Evolutionary conservation across 768 basidiomycete species (phyloP), one percentile per base, ranked within the genome.

Genomic region (Grammothele lineata): DNA sequence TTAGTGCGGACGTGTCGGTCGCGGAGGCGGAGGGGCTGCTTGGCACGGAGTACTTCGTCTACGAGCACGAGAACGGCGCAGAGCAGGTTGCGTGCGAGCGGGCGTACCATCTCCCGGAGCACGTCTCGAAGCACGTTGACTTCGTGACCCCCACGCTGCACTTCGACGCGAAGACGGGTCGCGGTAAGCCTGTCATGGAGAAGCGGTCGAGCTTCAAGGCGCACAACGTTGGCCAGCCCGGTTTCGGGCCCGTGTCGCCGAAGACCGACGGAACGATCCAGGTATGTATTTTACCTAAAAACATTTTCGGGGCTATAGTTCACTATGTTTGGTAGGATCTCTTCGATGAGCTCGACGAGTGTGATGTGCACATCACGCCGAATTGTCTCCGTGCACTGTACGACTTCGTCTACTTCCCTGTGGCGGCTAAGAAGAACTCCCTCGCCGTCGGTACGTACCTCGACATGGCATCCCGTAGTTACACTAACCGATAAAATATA

Each of bases 61-160:
- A 79, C 71, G 67, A 72, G 48, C 75, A 85, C 7, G 63, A 66
- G 19, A 73, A 69, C 40, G 80, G 75, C 7, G 75, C 77, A 18
- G 62, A 68, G 30, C 63, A 83, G 25, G 64, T 85, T 42, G 69
- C 75, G 78, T 49, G 82, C 82, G 14, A 77, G 74, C 42, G 73
- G 3, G 70, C 67, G 50, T 88, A 86, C 65, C 80, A 77, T 52
- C 73, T 88, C n/a, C 86, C 86, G 0, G 69, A 70, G 38, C 52
- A 73, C 45, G 62, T 87, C 42, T 70, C 78, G 48, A 62, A 69
- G 6, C 83, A 86, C 56, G 62, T 87, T 41, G 83, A 86, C 22
- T 62, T 87, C 25, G 69, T 87, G 24, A 81, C 83, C 47, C 86
- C 86, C 0, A 87, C 86, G 0, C 83, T 83, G 1, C 77, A 80